Base-by-base conservation (phyloP, 176 grass and related monocot species). In the Carex myosuroides region DNA sequence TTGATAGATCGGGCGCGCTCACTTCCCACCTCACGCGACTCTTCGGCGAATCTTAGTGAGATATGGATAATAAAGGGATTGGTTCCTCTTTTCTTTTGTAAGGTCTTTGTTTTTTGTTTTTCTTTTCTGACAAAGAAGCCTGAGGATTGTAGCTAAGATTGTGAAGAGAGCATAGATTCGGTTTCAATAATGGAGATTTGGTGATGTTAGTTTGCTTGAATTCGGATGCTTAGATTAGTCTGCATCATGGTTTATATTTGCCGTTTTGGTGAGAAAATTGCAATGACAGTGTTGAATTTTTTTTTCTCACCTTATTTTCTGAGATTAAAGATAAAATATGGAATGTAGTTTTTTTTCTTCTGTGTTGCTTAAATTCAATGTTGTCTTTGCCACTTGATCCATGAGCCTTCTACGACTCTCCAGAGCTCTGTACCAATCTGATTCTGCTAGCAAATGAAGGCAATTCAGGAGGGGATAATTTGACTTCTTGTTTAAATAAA, bases 1-100 rank as follows among this genome's bases (percentile, higher is more conserved):
- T 89, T 52, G 95, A 98, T 70, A 6, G 30, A 30, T 99, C 96
- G 14, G 91, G 91, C 29, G 12, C 74, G 39, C 83, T 99, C 66
- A 69, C 91, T 64, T 74, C 93, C 80, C 93, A 99, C 80, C 83
- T 99, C 85, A 81, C 83, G 65, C 85, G 90, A 77, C 92, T 99
- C 82, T 99, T 99, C 81, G 20, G 81, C 12, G 81, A 62, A 64
- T 64, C 58, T n/a, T 8, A 81, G n/a, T 81, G 32, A 64, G 59
- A 29, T 64, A 14, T 42, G 9, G n/a, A 52, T 50, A 50, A 3
- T 7, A 16, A 29, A 69, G 37, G n/a, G 70, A 10, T 60, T 12
- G 24, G 3, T 50, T 77, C 20, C 7, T 30, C 0, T 18, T 80
- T 55, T 33, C 8, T 44, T 42, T 13, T 64, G 16, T 64, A 50